Percentiles rank a stretch among this genome's conserved stretches.
Conservation (phyloP, 2,329 filamentous ascomycete species). For the Monilinia polystroma region DNA sequence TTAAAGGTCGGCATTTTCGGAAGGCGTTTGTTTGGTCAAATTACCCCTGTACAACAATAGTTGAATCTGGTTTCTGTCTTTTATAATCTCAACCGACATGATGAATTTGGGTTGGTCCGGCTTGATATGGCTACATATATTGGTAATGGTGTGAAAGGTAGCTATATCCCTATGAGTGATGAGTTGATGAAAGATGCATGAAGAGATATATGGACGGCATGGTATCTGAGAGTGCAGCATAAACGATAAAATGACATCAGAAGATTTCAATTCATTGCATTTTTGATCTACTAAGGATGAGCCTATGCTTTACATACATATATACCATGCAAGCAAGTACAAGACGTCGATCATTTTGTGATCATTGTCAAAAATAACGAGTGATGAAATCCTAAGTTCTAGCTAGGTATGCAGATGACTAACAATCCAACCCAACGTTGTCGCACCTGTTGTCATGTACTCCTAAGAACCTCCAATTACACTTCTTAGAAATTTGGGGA, state of each 20-base stretch:
- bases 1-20: conserved; percentile 19
- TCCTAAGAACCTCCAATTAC: not conserved
- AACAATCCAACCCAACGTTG: not conserved
- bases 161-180: conserved; percentile 17
- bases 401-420: not conserved
- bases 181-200: conserved; percentile 6
- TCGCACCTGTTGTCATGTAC: not conserved
- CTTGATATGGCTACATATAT: not conserved
- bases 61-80: conserved; percentile 20
- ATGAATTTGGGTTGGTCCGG: conserved; percentile 8
- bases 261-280: not conserved
- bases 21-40: conserved; percentile 18
- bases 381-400: not conserved
- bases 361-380: not conserved
- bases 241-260: not conserved
- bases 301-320: not conserved
- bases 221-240: not conserved
- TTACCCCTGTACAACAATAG: conserved; percentile 21
- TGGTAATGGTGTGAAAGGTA: conserved; percentile 5
- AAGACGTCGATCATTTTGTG: not conserved
- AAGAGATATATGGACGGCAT: not conserved
- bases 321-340: not conserved
- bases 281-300: not conserved
- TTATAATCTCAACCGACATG: conserved; percentile 9
- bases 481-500: not conserved